These are phyloP conservation scores for Prunus padus DNA, from an alignment of 306 rosid genomes.

Conservation along the genomic window DNA sequence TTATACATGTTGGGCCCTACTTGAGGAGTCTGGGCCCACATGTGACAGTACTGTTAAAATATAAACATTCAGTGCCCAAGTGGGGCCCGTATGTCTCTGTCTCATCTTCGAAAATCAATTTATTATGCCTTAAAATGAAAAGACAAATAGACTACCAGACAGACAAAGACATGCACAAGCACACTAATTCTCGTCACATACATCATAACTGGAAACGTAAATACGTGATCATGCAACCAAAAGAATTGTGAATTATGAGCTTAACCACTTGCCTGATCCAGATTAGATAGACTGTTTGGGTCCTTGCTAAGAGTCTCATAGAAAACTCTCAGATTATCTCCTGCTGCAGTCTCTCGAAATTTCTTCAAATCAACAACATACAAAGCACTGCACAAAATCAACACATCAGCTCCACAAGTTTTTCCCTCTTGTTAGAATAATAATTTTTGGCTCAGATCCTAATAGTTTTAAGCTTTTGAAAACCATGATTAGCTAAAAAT, in stretches of 20 bases:
- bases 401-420: slow-evolving; percentile 7
- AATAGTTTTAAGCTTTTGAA: background rate
- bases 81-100: no score
- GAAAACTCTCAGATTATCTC: slow-evolving; percentile 98
- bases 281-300: slow-evolving; percentile 91
- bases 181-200: background rate
- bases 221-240: background rate
- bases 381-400: slow-evolving; percentile 69
- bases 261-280: slow-evolving; percentile 82
- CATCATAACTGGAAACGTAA: background rate
- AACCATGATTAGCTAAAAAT: background rate
- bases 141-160: background rate
- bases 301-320: slow-evolving; percentile 99
- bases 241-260: background rate
- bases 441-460: background rate
- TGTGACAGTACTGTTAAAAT: background rate
- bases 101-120: background rate
- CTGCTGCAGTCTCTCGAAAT: slow-evolving; percentile 96
- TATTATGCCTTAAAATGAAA: background rate
- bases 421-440: background rate
- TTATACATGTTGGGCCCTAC: background rate
- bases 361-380: slow-evolving; percentile 94
- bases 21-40: background rate
- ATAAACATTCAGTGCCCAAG: background rate
- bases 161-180: background rate